Evolutionary conservation across 2,329 filamentous ascomycete species (phyloP).

Genomic region (Verticillium nonalfalfae): DNA sequence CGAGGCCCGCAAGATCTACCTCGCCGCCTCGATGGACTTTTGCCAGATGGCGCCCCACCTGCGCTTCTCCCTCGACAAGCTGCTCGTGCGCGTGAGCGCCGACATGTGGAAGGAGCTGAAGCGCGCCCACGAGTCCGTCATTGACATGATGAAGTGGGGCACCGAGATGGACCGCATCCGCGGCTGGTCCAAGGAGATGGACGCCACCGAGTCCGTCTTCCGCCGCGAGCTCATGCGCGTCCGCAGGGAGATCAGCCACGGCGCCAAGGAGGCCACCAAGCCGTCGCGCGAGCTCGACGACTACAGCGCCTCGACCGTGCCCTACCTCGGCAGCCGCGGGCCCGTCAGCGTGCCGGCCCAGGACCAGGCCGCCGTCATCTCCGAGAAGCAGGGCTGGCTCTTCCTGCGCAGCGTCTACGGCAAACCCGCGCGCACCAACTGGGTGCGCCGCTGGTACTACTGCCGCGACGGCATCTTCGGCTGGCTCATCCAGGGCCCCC

Average conservation of each 20-base stretch:
- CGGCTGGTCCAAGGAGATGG: conserved; percentile 93
- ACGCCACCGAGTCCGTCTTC: conserved; percentile 77
- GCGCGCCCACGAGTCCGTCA: conserved; percentile 58
- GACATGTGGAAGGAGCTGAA: conserved; percentile 89
- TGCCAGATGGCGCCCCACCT: conserved; percentile 83
- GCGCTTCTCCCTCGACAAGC: conserved; percentile 74
- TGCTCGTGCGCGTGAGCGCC: conserved; percentile 76
- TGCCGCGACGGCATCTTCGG: conserved; percentile 94
- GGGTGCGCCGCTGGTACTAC: conserved; percentile 93
- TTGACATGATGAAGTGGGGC: conserved; percentile 59
- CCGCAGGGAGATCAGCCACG: conserved; percentile 75
- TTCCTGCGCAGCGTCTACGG: conserved; percentile 76
- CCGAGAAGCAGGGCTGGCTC: conserved; percentile 93
- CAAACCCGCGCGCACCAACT: conserved; percentile 84
- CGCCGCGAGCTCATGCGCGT: conserved; percentile 74
- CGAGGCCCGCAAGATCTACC: conserved; percentile 83
- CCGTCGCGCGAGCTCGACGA: conserved; percentile 91
- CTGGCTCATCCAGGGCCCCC: conserved; percentile 77
- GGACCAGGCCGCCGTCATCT: conserved; percentile 41
- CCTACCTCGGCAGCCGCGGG: conserved; percentile 69
- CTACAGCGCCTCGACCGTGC: conserved; percentile 84
- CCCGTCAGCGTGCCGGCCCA: conserved; percentile 57
- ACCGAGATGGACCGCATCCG: conserved; percentile 85
- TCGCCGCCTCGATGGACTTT: conserved; percentile 91
- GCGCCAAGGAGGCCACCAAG: conserved; percentile 61